Percentiles rank a stretch among this genome's conserved stretches.
Evolutionary conservation across 2,329 filamentous ascomycete species (phyloP).

Genomic region (Herpotrichia juniperi): DNA sequence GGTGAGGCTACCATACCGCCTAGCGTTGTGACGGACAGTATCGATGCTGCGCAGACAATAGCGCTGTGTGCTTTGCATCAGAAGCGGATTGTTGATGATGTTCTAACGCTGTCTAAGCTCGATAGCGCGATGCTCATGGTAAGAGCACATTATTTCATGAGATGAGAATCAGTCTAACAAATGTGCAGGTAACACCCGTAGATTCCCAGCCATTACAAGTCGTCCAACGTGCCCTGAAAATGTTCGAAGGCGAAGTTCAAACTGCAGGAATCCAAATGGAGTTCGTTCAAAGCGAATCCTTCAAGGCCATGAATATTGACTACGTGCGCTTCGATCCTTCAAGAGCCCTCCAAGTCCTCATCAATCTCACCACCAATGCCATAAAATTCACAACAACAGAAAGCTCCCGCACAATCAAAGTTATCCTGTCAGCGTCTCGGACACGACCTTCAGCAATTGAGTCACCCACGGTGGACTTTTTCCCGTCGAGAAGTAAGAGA

Average conservation of each 20-base stretch:
- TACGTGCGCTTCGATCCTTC: conserved; percentile 78
- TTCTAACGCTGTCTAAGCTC: conserved; percentile 61
- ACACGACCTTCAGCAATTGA: conserved; percentile 55
- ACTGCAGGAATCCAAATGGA: conserved; percentile 71
- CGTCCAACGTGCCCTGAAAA: conserved; percentile 71
- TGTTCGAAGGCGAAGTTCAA: conserved; percentile 78
- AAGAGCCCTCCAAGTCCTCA: conserved; percentile 64
- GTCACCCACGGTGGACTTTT: conserved; percentile 63
- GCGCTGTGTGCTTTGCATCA: conserved; percentile 80
- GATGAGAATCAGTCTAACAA: conserved; percentile 4
- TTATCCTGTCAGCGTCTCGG: conserved; percentile 69
- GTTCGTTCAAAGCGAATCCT: conserved; percentile 68
- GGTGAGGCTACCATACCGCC: conserved; percentile 54
- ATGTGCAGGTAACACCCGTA: conserved; percentile 64
- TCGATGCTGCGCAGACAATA: conserved; percentile 79
- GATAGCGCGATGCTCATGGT: conserved; percentile 74
- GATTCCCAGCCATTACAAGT: conserved; percentile 71
- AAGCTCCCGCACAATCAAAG: conserved; percentile 66
- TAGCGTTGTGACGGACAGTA: conserved; percentile 63
- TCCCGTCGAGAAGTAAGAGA: conserved; percentile 61
- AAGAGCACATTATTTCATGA: neutral
- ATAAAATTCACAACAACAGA: conserved; percentile 79
- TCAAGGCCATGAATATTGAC: conserved; percentile 62
- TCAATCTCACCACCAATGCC: conserved; percentile 81
- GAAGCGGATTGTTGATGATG: conserved; percentile 62